Conservation (phyloP, 1,284 basidiomycete genomes). For the Ceratobasidium sp. region DNA sequence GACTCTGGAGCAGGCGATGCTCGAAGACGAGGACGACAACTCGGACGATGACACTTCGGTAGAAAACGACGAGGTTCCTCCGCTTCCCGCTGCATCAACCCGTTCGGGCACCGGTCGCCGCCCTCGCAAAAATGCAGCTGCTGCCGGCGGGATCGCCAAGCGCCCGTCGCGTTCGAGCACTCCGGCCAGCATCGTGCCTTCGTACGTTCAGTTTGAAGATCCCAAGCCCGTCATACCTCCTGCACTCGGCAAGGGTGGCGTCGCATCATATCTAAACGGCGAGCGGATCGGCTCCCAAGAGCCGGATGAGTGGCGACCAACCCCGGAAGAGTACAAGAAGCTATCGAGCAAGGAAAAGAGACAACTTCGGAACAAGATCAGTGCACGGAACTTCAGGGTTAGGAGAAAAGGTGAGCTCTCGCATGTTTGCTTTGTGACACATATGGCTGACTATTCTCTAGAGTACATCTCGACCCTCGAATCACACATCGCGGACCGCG, state of each 20-base stretch:
- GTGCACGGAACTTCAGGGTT: constrained; percentile 92
- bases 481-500: constrained; percentile 91
- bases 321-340: constrained; percentile 94
- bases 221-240: constrained; percentile 45
- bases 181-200: constrained; percentile 43
- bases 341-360: constrained; percentile 96
- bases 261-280: constrained; percentile 44
- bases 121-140: constrained; percentile 69
- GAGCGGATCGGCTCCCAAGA: constrained; percentile 53
- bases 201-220: constrained; percentile 44
- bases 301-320: constrained; percentile 79
- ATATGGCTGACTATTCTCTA: constrained; percentile 20
- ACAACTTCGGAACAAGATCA: constrained; percentile 96
- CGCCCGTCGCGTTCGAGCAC: constrained; percentile 43
- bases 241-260: constrained; percentile 24
- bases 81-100: constrained; percentile 6
- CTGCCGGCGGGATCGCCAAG: constrained; percentile 66
- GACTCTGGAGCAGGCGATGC: constrained; percentile 46
- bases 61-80: constrained; percentile 10
- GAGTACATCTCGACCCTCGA: constrained; percentile 95
- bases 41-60: constrained; percentile 54
- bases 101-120: background rate
- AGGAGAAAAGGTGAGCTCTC: constrained; percentile 78
- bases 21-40: constrained; percentile 65
- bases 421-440: constrained; percentile 5